Evolutionary conservation across 2,329 filamentous ascomycete species (phyloP), one percentile per base, ranked within the genome.

Genomic region (Verticillium isaacii): DNA sequence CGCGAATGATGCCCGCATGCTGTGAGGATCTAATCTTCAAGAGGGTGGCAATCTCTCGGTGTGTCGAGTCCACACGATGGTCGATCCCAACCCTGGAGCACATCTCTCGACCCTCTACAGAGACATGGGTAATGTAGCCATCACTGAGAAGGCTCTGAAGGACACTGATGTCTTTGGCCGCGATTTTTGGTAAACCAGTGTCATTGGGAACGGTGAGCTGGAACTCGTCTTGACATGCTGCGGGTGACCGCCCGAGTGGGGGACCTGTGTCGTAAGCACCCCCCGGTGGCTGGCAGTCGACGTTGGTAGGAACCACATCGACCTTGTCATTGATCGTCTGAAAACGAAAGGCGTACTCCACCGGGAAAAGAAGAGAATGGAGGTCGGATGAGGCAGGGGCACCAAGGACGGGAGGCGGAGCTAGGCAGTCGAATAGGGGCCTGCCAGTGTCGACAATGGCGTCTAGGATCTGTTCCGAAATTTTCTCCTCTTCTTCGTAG

Each of bases 361-460:
- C 60, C 41, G 65, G 65, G 60, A 64, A 64, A 57, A 66, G 55
- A 29, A 66, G 63, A 57, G 62, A 61, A 60, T 66, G 60, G 58
- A 65, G 62, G 60, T 66, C 62, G 25, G 32, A 37, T 36, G 25
- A 19, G 32, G 54, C 23, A 39, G 34, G 56, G 56, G 45, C 41
- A 45, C 41, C 41, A 23, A 5, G 17, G 4, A 39, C 39, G 39
- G 63, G 34, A 59, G 61, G 61, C 32, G 63, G 65, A 32, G 62
- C 62, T 15, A 66, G 37, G 55, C 39, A 58, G 61, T 65, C 65
- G 56, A 66, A 64, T 14, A 61, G 39, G 56, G 45, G 25, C 37
- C 63, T 62, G 32, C 65, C 65, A 25, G 61, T 57, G 52, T 62
- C 41, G 25, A 65, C 57, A 57, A 62, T 50, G 32, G 57, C 62